Evolutionary conservation across 148 eudicot genomes (phyloP).

Genomic region (Dianthus caryophyllus): DNA sequence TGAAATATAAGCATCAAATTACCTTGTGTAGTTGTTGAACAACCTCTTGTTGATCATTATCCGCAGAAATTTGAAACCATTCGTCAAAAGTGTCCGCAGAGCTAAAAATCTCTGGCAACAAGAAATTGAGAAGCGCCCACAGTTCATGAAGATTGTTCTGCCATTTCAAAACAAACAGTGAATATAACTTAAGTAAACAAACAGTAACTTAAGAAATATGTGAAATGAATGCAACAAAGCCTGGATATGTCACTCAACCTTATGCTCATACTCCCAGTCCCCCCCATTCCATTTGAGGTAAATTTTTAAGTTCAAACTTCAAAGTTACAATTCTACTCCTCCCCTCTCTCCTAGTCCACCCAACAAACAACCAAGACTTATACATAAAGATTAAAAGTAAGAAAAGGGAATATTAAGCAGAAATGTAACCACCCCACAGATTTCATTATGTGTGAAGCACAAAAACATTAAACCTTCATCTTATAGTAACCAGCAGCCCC

Average conservation of each 20-base stretch:
- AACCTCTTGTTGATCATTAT: conserved; percentile 93
- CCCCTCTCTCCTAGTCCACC: no score
- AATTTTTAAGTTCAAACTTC: no score
- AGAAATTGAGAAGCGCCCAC: conserved; percentile 94
- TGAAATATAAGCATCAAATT: not conserved
- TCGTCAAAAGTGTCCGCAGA: conserved; percentile 97
- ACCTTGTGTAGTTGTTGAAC: conserved; percentile 99
- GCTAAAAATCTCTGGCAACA: conserved; percentile 95
- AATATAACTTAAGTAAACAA: conserved; percentile 11
- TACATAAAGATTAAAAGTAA: no score
- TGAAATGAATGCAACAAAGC: not conserved
- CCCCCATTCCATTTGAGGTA: no score
- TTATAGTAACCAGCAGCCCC: not conserved
- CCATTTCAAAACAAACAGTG: conserved; percentile 27
- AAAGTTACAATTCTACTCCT: no score
- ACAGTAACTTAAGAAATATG: not conserved
- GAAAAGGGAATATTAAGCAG: no score
- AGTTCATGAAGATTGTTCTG: conserved; percentile 99
- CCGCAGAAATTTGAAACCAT: conserved; percentile 99
- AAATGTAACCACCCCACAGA: not conserved
- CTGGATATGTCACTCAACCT: not conserved
- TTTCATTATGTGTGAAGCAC: no score
- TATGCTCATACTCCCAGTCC: not conserved
- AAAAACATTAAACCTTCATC: no score
- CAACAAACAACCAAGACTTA: no score